These are phyloP conservation scores for Asclepias syriaca DNA, from an alignment of 257 asterid genomes.

Conservation along the genomic window DNA sequence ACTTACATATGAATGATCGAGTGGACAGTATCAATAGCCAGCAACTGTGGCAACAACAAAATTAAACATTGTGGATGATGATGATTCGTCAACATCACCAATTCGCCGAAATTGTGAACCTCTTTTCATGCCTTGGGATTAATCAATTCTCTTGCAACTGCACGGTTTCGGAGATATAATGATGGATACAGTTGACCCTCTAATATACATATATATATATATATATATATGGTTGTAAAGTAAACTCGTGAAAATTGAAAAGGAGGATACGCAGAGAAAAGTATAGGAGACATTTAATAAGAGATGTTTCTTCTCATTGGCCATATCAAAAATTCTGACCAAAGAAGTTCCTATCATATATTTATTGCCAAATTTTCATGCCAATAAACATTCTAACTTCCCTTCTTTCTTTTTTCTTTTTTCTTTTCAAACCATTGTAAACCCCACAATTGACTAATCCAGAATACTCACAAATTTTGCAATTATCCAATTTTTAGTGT, in stretches of 20 bases:
- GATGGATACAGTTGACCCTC: no score
- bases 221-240: no score
- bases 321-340: constrained; percentile 3
- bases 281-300: no score
- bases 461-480: not conserved
- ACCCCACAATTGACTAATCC: constrained; percentile 7
- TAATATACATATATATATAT: no score
- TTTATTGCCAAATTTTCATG: constrained; percentile 1
- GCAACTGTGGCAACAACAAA: constrained; percentile 3
- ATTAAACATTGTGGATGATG: not conserved
- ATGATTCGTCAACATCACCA: not conserved
- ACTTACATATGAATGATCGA: not conserved
- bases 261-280: no score
- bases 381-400: constrained; percentile 3
- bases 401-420: not conserved
- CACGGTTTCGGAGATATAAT: no score
- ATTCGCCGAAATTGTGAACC: no score
- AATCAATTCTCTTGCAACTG: no score
- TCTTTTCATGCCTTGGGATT: no score
- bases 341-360: constrained; percentile 18
- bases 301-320: no score
- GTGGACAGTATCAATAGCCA: constrained; percentile 14
- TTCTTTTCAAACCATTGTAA: constrained; percentile 14
- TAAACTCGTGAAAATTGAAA: no score
- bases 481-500: no score